These are phyloP conservation scores for Colletotrichum tropicale DNA, from an alignment of 2,329 filamentous ascomycete species.

Conservation along the genomic window DNA sequence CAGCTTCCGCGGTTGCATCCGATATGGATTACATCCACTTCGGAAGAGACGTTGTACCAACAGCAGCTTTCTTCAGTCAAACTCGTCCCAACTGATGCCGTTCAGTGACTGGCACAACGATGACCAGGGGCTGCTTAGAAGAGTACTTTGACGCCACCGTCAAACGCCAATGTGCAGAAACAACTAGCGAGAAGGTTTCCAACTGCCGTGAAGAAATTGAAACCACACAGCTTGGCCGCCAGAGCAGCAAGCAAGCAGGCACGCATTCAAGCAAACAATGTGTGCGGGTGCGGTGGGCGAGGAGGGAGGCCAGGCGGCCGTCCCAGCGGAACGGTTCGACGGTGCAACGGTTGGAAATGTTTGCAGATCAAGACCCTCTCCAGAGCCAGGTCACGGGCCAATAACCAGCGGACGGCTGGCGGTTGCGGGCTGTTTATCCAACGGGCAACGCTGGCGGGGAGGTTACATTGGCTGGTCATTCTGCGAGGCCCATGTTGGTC, in stretches of 20 bases:
- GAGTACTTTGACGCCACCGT: not conserved
- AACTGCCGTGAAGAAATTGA: not conserved
- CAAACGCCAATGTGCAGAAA: not conserved
- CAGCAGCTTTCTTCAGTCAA: conserved; percentile 8
- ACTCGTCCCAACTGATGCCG: not conserved
- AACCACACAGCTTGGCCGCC: not conserved
- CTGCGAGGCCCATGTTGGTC: conserved; percentile 7
- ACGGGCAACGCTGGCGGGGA: conserved; percentile 1
- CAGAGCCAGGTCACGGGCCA: not conserved
- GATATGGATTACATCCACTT: conserved; percentile 16
- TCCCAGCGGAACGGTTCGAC: conserved; percentile 20
- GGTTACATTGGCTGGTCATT: conserved; percentile 10
- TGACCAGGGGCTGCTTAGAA: not conserved
- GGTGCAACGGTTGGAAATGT: conserved; percentile 16
- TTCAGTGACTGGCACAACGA: not conserved
- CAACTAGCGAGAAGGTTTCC: not conserved
- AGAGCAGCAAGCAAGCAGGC: not conserved
- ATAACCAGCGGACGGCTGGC: conserved; percentile 1
- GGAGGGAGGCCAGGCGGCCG: not conserved
- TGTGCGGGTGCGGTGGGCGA: not conserved
- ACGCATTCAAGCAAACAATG: not conserved
- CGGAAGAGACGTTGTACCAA: conserved; percentile 20
- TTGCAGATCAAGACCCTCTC: conserved; percentile 15
- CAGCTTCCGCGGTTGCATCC: conserved; percentile 19
- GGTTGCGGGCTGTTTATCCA: conserved; percentile 5